A percentile compares a stretch with the other conserved stretches of the same genome.
phyloP scores from a whole-genome alignment of 2,329 filamentous ascomycete genomes.

The Pseudocercospora vitis region DNA sequence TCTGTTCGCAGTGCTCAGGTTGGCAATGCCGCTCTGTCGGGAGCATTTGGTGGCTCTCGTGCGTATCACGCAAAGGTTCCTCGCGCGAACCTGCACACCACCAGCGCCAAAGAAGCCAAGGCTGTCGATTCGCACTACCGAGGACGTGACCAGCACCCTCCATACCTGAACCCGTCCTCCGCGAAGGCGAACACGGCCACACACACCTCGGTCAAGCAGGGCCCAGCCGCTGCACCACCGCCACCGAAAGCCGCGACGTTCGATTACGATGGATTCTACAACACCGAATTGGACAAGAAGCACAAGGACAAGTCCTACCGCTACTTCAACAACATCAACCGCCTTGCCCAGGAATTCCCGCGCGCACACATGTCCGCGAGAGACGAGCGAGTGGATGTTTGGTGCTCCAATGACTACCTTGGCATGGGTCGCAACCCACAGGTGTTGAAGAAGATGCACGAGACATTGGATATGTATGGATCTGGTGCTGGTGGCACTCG shows the following conservation, averaged over 20 bases:
- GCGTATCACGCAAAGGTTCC: slow-evolving; percentile 53
- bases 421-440: slow-evolving; percentile 92
- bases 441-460: slow-evolving; percentile 88
- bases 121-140: slow-evolving; percentile 60
- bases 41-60: slow-evolving; percentile 51
- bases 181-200: slow-evolving; percentile 13
- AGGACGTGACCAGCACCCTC: slow-evolving; percentile 27
- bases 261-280: slow-evolving; percentile 89
- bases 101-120: slow-evolving; percentile 72
- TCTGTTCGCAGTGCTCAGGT: slow-evolving; percentile 64
- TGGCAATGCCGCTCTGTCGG: slow-evolving; percentile 47
- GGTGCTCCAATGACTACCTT: slow-evolving; percentile 99
- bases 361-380: slow-evolving; percentile 83
- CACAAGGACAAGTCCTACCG: slow-evolving; percentile 99
- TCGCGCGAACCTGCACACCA: slow-evolving; percentile 80
- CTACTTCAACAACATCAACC: slow-evolving; percentile 99
- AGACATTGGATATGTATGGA: slow-evolving; percentile 90
- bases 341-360: slow-evolving; percentile 92
- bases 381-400: slow-evolving; percentile 89
- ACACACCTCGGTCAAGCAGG: slow-evolving; percentile 21
- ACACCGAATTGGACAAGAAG: slow-evolving; percentile 90
- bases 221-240: slow-evolving; percentile 47
- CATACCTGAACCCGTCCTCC: slow-evolving; percentile 22
- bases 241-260: slow-evolving; percentile 63
- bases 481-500: slow-evolving; percentile 92